Percentiles rank a stretch among this genome's conserved stretches.
These are phyloP conservation scores for Geranium incanum DNA, from an alignment of 441 rosid genomes.

Conservation along the genomic window DNA sequence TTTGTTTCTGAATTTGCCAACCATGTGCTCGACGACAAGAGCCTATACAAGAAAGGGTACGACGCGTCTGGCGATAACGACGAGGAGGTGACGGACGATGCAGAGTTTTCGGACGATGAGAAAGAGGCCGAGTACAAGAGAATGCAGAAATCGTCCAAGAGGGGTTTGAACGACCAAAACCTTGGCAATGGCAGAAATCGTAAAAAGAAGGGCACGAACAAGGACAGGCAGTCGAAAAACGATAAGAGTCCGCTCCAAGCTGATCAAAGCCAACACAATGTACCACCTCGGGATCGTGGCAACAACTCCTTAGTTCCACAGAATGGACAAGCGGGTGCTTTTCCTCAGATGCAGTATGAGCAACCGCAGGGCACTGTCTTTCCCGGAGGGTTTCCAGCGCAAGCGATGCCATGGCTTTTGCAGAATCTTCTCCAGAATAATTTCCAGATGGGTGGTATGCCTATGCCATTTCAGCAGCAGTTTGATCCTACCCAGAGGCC, in stretches of 20 bases:
- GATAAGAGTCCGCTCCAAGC: conserved; percentile 18
- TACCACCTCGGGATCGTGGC: conserved; percentile 23
- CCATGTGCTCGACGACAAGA: conserved; percentile 62
- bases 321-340: conserved; percentile 25
- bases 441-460: conserved; percentile 35
- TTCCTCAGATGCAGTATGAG: conserved; percentile 25
- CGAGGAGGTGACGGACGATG: conserved; percentile 75
- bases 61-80: conserved; percentile 96
- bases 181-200: conserved; percentile 35
- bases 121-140: conserved; percentile 75
- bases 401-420: conserved; percentile 39
- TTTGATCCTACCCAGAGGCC: conserved; percentile 42
- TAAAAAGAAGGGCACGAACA: conserved; percentile 39
- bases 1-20: conserved; percentile 73
- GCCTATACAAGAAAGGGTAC: conserved; percentile 78
- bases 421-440: conserved; percentile 45
- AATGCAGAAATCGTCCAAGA: conserved; percentile 60
- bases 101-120: conserved; percentile 93
- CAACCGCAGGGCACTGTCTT: conserved; percentile 23
- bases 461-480: conserved; percentile 50
- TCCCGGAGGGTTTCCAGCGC: conserved; percentile 34
- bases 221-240: conserved; percentile 40
- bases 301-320: conserved; percentile 23
- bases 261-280: conserved; percentile 25
- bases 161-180: conserved; percentile 43